Evolutionary conservation across 345 rosid genomes (phyloP), one percentile per base, ranked within the genome.

Genomic region (Pugionium cornutum): DNA sequence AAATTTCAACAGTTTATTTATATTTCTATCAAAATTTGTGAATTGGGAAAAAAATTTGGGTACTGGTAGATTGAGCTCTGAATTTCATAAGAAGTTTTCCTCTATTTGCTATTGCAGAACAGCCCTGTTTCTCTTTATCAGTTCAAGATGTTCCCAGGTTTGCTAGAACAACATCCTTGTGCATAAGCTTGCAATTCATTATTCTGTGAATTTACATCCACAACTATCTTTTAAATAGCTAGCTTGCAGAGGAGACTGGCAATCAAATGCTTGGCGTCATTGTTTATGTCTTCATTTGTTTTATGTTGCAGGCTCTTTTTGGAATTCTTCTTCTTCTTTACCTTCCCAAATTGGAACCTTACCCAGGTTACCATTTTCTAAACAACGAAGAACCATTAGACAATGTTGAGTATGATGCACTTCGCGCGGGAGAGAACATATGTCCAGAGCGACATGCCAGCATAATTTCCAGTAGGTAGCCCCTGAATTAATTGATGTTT

Each of bases 401-500:
- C 10, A 62, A 81, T 65, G 75, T 56, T 79, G 89, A 84, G 64
- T 94, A 90, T 68, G 89, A 84, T 72, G 87, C 81, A 75, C 96
- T 90, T 70, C 79, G 78, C 3, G 92, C 67, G 68, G 97, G 83
- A 62, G 94, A 90, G 63, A 66, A 77, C 51, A 68, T 88, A 62
- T 94, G 95, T 69, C 97, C 99, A 0, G 97, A 94, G 83, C 83
- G 84, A 68, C 78, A 33, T 33, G 92, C 74, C 78, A 79, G 62
- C 74, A 64, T 94, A 73, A 54, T 85, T 73, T 90, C 99, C 59
- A 81, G 99, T 89, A 87, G 83, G 92, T 83, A 79, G 18, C 75
- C 72, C 28, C 55, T 43, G 46, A 67, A 55, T 39, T n/a, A 31
- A 50, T 43, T 11, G 0, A 43, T 48, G 10, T 7, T 37, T 54